Base-by-base conservation (phyloP, 2,329 filamentous ascomycete genomes). In the Metarhizium humberi region DNA sequence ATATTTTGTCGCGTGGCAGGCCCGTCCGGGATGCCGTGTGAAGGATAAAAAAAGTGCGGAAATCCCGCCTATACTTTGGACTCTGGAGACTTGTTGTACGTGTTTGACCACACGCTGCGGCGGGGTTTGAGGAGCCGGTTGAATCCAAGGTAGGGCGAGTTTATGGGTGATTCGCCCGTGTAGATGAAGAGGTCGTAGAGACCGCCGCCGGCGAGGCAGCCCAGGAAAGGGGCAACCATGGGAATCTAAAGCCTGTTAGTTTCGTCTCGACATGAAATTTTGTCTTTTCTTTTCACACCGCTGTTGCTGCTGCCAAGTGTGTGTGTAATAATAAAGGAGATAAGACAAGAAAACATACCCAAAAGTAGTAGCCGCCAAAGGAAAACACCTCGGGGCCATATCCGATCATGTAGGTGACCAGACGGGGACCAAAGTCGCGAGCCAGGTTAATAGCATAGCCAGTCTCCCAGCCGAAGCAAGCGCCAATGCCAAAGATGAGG, bases 361-460 rank as follows among this genome's bases (percentile, higher is more conserved):
- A 90, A 65, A 89, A 89, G 64, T 88, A 90, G 64, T 88, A 87
- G 13, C 76, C 76, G 2, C 85, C 85, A 1, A 82, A 80, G 10
- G 75, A 77, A 82, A 84, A 90, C 0, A 89, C 86, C 51, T 85
- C 78, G 51, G 67, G 68, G 1, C 84, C 84, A 64, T 90, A 90
- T 2, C 87, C 87, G 54, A 89, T 62, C 64, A 84, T 79, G 64
- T 83, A 87, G 1, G 81, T 80, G 58, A 87, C 80, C 47, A 89
- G 67, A 11, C 86, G 75, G 10, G 86, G 86, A 1, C 85, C 84
- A 64, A 90, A 87, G 60, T 90, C 87, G 68, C 87, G 78, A 40
- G 85, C 86, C 46, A 88, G 69, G 63, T 90, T 90, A 60, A 89
- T 88, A 16, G 86, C 86, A 69, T 87, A 90, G 42, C 87, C 86